Evolutionary conservation across 345 rosid species (phyloP), one percentile per base, ranked within the genome.

Genomic region (Linum tenue): DNA sequence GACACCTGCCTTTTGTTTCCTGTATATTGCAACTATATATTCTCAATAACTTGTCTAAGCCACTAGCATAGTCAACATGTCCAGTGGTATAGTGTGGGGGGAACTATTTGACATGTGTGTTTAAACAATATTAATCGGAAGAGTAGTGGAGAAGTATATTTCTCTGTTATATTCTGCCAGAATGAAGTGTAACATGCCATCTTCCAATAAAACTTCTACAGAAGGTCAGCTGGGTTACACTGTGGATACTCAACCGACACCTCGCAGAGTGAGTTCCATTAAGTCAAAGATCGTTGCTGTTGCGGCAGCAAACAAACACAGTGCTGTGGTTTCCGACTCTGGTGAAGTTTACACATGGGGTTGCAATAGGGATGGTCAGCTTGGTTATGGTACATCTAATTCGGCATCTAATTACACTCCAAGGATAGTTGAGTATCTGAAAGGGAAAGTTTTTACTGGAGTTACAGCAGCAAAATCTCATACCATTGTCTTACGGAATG

Each of bases 141-240:
- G n/a, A 66, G 62, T 31, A 62, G 37, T 64, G 62, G 67, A 38
- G 22, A 62, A 22, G 2, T 15, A 10, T 6, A 35, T 37, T 37
- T n/a, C 42, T 56, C 48, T 17, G 7, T 40, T 12, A 10, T 39
- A 39, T 62, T 56, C 41, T 65, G 12, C 39, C 17, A 55, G 58
- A 64, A 65, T 67, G 56, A 64, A 63, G 48, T 53, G 67, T 39
- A 60, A 57, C 64, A 16, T 75, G 71, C 42, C 70, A 64, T 53
- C 59, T 63, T 56, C 67, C 48, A 61, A 77, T 6, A 77, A 61
- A 53, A 77, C 48, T 64, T 63, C 10, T 80, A 66, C 81, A 94
- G 99, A 94, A 90, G 99, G 99, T 55, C 99, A 94, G 79, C 95
- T 94, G 78, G 99, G 99, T 59, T 94, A 94, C 67, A 86, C 96